Evolutionary conservation across 768 basidiomycete species (phyloP), one percentile per base, ranked within the genome.

Genomic region (Tylopilus sp.): DNA sequence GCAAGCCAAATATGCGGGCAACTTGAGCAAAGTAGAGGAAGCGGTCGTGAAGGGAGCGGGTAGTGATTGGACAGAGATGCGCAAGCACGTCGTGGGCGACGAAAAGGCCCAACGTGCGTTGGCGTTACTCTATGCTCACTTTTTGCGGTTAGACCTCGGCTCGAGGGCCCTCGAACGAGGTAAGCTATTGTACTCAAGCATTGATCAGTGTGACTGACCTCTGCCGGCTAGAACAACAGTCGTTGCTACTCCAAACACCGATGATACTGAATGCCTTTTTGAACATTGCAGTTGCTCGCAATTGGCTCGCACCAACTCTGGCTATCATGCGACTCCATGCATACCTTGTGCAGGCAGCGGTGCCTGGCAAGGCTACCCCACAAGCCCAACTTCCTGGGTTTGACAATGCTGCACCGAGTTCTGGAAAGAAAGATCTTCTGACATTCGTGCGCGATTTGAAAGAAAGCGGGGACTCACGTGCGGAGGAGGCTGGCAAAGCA

Each of bases 311-410:
- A 5, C 86, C 92, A 1, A 85, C 91, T 0, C 73, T 95, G 33
- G 73, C 80, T 26, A 75, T 85, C 59, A 88, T 97, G 81, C 86
- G 85, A 35, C 71, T 99, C 23, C 87, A 95, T 57, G 81, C 89
- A 4, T 83, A 84, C 67, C 75, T 99, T 30, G 78, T 82, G 0
- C 97, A 99, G 71, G 97, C 91, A 1, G 72, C 94, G 18, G 71
- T 81, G 4, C 87, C 87, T 2, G 78, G 79, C 42, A 71, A 76
- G 35, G 45, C 51, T 18, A 65, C 66, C 12, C 62, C 73, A 11
- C 79, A 91, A 42, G 80, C 86, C 0, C 93, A 97, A 59, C 75
- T 98, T 3, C 94, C 95, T 13, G 80, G 81, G 18, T 77, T 97
- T 49, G 75, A 80, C 36, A 60, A 72, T 8, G 67, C 76, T 1